These are phyloP conservation scores for Polyplosphaeria fusca DNA, from an alignment of 495 filamentous ascomycete species.

Conservation along the genomic window DNA sequence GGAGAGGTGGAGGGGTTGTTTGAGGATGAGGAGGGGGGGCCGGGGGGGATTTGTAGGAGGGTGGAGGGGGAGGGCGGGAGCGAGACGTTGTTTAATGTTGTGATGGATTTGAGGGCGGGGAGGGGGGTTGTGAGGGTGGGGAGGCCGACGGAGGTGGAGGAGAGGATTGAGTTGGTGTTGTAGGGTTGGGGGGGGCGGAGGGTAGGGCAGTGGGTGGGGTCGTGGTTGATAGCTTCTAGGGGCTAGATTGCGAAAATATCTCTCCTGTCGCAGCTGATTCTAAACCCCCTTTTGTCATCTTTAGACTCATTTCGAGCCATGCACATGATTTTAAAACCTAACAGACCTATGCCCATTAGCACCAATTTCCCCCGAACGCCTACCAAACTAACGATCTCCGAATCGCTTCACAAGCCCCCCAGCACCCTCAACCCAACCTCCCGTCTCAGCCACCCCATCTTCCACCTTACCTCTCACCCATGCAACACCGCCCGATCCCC, in stretches of 20 bases:
- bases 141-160: slow-evolving; percentile 42
- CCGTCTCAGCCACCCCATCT: too few relatives aligned
- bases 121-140: slow-evolving; percentile 44
- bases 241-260: neutral
- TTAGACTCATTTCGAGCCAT: too few relatives aligned
- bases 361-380: too few relatives aligned
- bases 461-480: too few relatives aligned
- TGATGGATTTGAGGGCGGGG: slow-evolving; percentile 48
- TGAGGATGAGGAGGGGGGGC: slow-evolving; percentile 38
- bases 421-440: too few relatives aligned
- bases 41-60: slow-evolving; percentile 34
- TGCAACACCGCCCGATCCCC: slow-evolving; percentile 27
- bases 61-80: slow-evolving; percentile 17
- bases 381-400: too few relatives aligned
- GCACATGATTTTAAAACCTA: too few relatives aligned
- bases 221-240: neutral
- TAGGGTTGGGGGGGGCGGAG: neutral
- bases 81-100: slow-evolving; percentile 49
- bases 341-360: too few relatives aligned
- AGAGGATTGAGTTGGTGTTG: slow-evolving; percentile 9
- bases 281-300: too few relatives aligned
- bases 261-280: too few relatives aligned
- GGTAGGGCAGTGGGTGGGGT: neutral
- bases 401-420: too few relatives aligned
- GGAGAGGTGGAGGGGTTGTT: slow-evolving; percentile 34